phyloP scores from a whole-genome alignment of 179 eudicot species.

The Silene vulgaris region DNA sequence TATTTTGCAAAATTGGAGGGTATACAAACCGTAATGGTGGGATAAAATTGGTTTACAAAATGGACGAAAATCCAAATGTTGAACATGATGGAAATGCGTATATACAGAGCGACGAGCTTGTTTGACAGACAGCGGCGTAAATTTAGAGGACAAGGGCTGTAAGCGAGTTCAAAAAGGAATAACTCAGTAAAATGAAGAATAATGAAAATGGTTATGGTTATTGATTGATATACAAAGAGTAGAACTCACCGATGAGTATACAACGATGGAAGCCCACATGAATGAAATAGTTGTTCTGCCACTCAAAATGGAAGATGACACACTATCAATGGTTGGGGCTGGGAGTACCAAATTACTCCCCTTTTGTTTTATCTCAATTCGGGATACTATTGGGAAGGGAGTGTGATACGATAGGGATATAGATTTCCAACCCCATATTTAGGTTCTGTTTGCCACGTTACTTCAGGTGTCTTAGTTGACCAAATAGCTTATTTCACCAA shows the following conservation, averaged over 20 bases:
- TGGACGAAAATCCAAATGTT: slow-evolving; percentile 23
- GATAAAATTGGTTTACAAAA: slow-evolving; percentile 16
- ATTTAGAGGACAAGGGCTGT: slow-evolving; percentile 43
- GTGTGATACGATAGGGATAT: too few relatives aligned
- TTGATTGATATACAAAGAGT: background rate
- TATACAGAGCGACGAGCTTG: slow-evolving; percentile 24
- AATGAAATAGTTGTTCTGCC: background rate
- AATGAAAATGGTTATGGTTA: background rate
- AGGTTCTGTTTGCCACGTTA: too few relatives aligned
- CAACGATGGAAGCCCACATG: slow-evolving; percentile 13
- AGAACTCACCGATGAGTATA: slow-evolving; percentile 1
- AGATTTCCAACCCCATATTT: too few relatives aligned
- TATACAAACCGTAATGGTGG: slow-evolving; percentile 23
- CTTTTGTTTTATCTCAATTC: too few relatives aligned
- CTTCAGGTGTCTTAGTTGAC: too few relatives aligned
- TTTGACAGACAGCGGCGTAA: slow-evolving; percentile 17
- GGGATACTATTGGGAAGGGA: too few relatives aligned
- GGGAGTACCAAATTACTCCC: too few relatives aligned
- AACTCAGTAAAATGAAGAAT: background rate
- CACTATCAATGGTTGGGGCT: too few relatives aligned
- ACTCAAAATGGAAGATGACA: background rate
- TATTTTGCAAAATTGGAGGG: slow-evolving; percentile 28
- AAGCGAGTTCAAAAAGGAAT: background rate
- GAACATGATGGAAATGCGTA: slow-evolving; percentile 24
- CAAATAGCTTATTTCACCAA: too few relatives aligned